phyloP scores from a whole-genome alignment of 1,139 yeast species.

The Nakaseomyces kungkrabaensis region DNA sequence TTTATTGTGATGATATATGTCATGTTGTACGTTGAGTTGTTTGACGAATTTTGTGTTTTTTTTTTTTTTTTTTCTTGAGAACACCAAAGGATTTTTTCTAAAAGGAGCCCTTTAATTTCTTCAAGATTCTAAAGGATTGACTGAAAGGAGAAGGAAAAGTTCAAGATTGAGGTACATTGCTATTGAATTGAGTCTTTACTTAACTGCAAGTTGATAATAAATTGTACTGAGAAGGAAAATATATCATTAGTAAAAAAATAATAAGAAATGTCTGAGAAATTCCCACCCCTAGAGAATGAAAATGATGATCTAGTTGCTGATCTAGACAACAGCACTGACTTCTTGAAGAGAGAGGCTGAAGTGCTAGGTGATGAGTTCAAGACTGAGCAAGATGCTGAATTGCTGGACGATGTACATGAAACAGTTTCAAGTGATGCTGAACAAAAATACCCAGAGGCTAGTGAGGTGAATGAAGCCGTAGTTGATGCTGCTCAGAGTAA shows the following conservation, averaged over 20 bases:
- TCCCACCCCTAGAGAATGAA: conserved; percentile 65
- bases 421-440: conserved; percentile 40
- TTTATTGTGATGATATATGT: background rate
- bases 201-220: too few relatives aligned
- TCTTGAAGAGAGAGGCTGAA: conserved; percentile 76
- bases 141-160: background rate
- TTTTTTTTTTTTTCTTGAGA: too few relatives aligned
- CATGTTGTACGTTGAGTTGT: background rate
- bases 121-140: too few relatives aligned
- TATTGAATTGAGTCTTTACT: too few relatives aligned
- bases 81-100: too few relatives aligned
- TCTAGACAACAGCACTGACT: conserved; percentile 42
- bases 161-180: background rate
- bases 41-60: too few relatives aligned
- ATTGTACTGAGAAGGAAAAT: background rate
- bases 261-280: conserved; percentile 65
- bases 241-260: background rate
- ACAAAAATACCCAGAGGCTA: conserved; percentile 50
- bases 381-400: conserved; percentile 53
- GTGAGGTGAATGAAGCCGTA: conserved; percentile 2
- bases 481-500: conserved; percentile 19
- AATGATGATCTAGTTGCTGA: conserved; percentile 29
- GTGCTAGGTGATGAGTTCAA: conserved; percentile 69
- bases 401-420: conserved; percentile 34
- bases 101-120: too few relatives aligned